Evolutionary conservation across 2,329 filamentous ascomycete genomes (phyloP).

Genomic region (Verticillium longisporum): DNA sequence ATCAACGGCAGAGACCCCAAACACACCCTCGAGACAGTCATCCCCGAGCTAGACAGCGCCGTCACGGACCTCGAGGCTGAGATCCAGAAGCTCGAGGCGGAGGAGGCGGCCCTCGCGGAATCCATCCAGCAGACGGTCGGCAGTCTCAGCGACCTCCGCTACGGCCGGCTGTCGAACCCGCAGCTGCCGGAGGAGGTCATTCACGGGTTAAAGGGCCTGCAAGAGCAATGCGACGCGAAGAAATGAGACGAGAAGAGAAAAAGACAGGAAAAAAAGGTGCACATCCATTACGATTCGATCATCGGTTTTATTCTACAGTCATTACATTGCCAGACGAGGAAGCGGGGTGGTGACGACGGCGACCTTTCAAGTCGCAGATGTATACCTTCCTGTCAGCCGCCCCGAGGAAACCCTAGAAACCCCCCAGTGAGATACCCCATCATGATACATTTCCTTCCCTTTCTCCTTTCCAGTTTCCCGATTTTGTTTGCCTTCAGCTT

Average conservation of each 20-base stretch:
- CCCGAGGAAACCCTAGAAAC: background rate
- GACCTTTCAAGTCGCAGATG: too few relatives aligned
- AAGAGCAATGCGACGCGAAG: slow-evolving; percentile 53
- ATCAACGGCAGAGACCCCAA: slow-evolving; percentile 36
- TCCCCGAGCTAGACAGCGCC: slow-evolving; percentile 64
- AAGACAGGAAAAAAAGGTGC: background rate
- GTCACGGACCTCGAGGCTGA: slow-evolving; percentile 60
- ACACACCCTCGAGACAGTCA: slow-evolving; percentile 58
- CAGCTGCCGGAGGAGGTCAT: slow-evolving; percentile 60
- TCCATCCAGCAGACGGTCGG: slow-evolving; percentile 61
- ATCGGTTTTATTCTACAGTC: background rate
- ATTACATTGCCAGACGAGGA: background rate
- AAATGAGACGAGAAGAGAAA: slow-evolving; percentile 13
- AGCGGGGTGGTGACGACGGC: background rate
- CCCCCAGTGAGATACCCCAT: background rate
- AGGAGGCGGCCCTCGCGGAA: slow-evolving; percentile 53
- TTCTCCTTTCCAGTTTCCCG: too few relatives aligned
- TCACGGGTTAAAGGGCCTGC: slow-evolving; percentile 56
- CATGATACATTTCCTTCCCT: background rate
- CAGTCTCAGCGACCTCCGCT: slow-evolving; percentile 73
- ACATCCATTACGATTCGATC: background rate
- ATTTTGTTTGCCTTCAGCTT: background rate
- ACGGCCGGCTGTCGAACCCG: slow-evolving; percentile 64
- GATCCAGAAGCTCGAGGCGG: slow-evolving; percentile 56
- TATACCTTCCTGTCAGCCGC: too few relatives aligned